phyloP scores from a whole-genome alignment of 2,329 filamentous ascomycete genomes.

The Huntiella decipiens region DNA sequence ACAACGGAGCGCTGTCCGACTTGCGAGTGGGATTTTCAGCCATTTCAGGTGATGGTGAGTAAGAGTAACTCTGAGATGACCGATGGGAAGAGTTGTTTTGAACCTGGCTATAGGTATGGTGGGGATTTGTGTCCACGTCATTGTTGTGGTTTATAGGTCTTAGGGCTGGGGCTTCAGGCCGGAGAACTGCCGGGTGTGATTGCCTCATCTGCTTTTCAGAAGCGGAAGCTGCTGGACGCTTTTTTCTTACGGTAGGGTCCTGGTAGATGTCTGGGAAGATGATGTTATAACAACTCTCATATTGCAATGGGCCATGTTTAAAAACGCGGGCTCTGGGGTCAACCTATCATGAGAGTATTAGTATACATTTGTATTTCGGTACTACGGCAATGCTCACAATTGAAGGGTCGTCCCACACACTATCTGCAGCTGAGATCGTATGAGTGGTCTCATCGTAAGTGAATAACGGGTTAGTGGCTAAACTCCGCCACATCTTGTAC shows the following conservation, averaged over 20 bases:
- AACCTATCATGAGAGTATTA: slow-evolving; percentile 22
- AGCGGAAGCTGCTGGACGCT: neutral
- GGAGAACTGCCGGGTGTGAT: too few species aligned
- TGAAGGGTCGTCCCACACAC: slow-evolving; percentile 37
- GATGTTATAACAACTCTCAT: slow-evolving; percentile 41
- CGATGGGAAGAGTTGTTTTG: too few species aligned
- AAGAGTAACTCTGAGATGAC: too few species aligned
- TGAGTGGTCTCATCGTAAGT: slow-evolving; percentile 30
- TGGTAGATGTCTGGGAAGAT: slow-evolving; percentile 37
- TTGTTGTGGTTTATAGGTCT: too few species aligned
- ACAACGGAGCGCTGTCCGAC: too few species aligned
- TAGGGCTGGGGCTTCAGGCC: too few species aligned
- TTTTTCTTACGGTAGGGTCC: neutral
- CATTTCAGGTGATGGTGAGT: too few species aligned
- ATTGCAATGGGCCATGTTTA: slow-evolving; percentile 37
- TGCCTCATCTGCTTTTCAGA: too few species aligned
- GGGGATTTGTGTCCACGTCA: too few species aligned
- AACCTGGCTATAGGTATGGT: too few species aligned
- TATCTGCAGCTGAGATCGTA: slow-evolving; percentile 36
- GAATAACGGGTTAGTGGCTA: slow-evolving; percentile 38
- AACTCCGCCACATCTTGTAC: slow-evolving; percentile 40
- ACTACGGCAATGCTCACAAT: slow-evolving; percentile 24
- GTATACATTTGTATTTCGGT: neutral
- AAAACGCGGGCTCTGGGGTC: slow-evolving; percentile 39
- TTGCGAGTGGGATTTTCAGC: too few species aligned